These are phyloP conservation scores for Candida peoriensis DNA, from an alignment of 805 yeast species.

Conservation along the genomic window DNA sequence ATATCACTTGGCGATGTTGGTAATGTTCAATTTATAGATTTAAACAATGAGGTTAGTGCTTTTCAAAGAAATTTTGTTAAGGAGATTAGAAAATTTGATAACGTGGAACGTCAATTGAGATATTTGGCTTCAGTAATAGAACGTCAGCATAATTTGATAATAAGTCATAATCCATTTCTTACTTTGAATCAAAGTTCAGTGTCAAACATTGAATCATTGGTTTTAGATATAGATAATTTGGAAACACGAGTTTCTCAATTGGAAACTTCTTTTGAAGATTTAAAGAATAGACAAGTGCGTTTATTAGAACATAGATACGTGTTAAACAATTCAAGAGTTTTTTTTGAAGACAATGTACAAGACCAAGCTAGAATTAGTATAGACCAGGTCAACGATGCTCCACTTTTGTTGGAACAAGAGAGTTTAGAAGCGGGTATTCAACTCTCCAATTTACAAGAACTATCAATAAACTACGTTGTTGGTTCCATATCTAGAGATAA, in stretches of 20 bases:
- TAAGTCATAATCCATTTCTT: slow-evolving; percentile 28
- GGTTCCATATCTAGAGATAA: slow-evolving; percentile 79
- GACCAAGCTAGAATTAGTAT: slow-evolving; percentile 29
- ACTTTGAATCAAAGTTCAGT: slow-evolving; percentile 25
- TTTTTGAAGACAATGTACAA: slow-evolving; percentile 36
- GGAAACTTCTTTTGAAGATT: slow-evolving; percentile 59
- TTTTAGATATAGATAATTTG: slow-evolving; percentile 54
- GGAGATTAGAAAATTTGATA: slow-evolving; percentile 79
- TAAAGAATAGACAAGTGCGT: slow-evolving; percentile 57
- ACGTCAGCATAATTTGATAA: slow-evolving; percentile 36
- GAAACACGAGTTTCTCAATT: slow-evolving; percentile 75
- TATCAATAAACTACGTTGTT: slow-evolving; percentile 34
- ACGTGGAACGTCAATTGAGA: slow-evolving; percentile 80
- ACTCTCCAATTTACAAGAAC: slow-evolving; percentile 20
- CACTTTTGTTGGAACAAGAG: slow-evolving; percentile 29
- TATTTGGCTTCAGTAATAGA: slow-evolving; percentile 46
- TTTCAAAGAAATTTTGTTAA: slow-evolving; percentile 90
- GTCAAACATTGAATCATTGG: slow-evolving; percentile 60
- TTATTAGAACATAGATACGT: slow-evolving; percentile 71
- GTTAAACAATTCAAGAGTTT: slow-evolving; percentile 41
- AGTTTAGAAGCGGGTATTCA: slow-evolving; percentile 32
- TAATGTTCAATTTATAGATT: slow-evolving; percentile 80
- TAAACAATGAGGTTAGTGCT: slow-evolving; percentile 71
- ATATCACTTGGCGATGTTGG: slow-evolving; percentile 84
- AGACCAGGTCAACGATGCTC: slow-evolving; percentile 34